Evolutionary conservation across 495 filamentous ascomycete genomes (phyloP).

Genomic region (Penicillium ochrochloron): DNA sequence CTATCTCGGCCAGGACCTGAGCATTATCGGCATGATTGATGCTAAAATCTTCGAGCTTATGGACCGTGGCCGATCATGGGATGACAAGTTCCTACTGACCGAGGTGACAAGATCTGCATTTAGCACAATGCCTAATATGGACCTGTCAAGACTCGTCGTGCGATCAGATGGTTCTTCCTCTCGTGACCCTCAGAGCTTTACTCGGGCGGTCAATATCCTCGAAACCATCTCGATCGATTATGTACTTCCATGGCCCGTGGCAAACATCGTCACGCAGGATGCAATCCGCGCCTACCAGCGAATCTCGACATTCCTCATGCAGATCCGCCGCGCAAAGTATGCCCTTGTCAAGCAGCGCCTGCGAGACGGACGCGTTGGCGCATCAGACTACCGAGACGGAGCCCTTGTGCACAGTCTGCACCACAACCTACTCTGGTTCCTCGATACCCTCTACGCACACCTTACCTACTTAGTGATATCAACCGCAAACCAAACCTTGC

Average conservation of each 20-base stretch:
- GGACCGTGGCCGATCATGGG: conserved; percentile 72
- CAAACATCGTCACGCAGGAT: conserved; percentile 71
- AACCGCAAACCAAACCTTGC: conserved; percentile 58
- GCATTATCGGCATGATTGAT: conserved; percentile 63
- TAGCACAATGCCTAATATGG: conserved; percentile 51
- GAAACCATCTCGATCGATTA: conserved; percentile 62
- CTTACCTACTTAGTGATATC: conserved; percentile 72
- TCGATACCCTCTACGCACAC: conserved; percentile 74
- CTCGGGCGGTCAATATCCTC: conserved; percentile 55
- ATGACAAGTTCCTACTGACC: conserved; percentile 80
- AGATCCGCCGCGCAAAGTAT: conserved; percentile 73
- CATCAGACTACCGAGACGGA: conserved; percentile 35
- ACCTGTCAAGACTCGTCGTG: conserved; percentile 63
- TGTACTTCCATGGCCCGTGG: conserved; percentile 81
- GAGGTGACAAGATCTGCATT: conserved; percentile 77
- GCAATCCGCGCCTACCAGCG: conserved; percentile 67
- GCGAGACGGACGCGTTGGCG: conserved; percentile 26
- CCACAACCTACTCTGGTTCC: conserved; percentile 79
- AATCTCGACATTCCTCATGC: conserved; percentile 75
- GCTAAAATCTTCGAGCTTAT: conserved; percentile 76
- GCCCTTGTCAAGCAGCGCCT: conserved; percentile 63
- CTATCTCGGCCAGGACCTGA: conserved; percentile 75
- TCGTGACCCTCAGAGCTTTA: conserved; percentile 18
- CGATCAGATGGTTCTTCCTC: conserved; percentile 36
- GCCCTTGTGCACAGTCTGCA: conserved; percentile 64